Percentiles rank a stretch among this genome's conserved stretches.
These are phyloP conservation scores for Babesia bigemina DNA, from an alignment of 169 alveolate genomes.

Conservation along the genomic window DNA sequence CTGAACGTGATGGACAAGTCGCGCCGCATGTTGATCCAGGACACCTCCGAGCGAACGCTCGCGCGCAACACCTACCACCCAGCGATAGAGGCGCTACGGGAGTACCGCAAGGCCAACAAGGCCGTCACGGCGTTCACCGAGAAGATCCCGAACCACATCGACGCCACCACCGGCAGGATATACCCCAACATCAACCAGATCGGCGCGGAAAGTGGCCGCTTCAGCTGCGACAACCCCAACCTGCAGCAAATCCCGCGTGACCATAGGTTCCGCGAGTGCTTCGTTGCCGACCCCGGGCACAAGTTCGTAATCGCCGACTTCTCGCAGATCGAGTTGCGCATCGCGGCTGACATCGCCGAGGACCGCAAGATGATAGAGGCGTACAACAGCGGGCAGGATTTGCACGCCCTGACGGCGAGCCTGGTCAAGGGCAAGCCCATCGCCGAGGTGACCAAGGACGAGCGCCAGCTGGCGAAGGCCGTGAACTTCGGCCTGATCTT, in stretches of 20 bases:
- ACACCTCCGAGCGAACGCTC: slow-evolving; percentile 82
- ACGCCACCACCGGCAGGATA: slow-evolving; percentile 71
- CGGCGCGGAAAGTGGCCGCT: slow-evolving; percentile 87
- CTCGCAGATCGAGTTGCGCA: slow-evolving; percentile 85
- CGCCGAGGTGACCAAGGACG: slow-evolving; percentile 76
- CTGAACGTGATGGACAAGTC: slow-evolving; percentile 71
- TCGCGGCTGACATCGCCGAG: slow-evolving; percentile 86
- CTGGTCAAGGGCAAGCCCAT: slow-evolving; percentile 69
- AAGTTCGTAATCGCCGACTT: slow-evolving; percentile 84
- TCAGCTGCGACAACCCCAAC: slow-evolving; percentile 86
- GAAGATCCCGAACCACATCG: slow-evolving; percentile 81
- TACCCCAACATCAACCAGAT: slow-evolving; percentile 84
- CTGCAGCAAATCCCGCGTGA: slow-evolving; percentile 88
- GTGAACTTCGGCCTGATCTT: slow-evolving; percentile 84
- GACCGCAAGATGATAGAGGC: slow-evolving; percentile 85
- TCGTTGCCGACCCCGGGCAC: slow-evolving; percentile 75
- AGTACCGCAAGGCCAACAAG: slow-evolving; percentile 77
- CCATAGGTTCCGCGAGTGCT: slow-evolving; percentile 80
- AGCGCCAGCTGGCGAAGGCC: slow-evolving; percentile 88
- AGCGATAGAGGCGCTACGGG: slow-evolving; percentile 77
- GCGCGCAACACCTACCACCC: slow-evolving; percentile 76
- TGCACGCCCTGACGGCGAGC: slow-evolving; percentile 81
- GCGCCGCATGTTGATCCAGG: slow-evolving; percentile 69
- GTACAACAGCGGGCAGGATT: slow-evolving; percentile 72
- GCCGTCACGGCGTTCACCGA: slow-evolving; percentile 83